Conservation (phyloP, 2,329 filamentous ascomycete genomes). For the Nothomitra cinnamomea region DNA sequence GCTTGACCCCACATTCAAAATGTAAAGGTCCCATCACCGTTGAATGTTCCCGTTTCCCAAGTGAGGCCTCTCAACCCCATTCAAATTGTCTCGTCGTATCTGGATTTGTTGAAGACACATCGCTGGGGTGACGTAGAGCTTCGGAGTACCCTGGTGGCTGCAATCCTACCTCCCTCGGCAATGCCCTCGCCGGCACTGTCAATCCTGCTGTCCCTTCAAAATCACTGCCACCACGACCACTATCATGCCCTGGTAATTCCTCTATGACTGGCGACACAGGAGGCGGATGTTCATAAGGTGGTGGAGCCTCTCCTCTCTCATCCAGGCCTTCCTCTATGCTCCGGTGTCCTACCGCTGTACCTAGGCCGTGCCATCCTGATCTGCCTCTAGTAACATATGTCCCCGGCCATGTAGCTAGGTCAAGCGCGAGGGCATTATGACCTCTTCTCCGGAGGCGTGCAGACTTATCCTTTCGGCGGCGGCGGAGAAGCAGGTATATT, state of each 20-base stretch:
- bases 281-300: slow-evolving; percentile 4
- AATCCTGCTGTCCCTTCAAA: neutral
- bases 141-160: too few species aligned
- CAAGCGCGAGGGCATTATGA: slow-evolving; percentile 3
- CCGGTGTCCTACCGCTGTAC: neutral
- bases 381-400: neutral
- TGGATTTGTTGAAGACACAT: too few species aligned
- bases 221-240: neutral
- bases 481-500: slow-evolving; percentile 1
- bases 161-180: too few species aligned
- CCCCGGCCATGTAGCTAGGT: slow-evolving; percentile 2
- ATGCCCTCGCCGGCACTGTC: neutral
- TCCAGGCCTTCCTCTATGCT: slow-evolving; percentile 5
- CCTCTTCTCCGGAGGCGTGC: neutral
- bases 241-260: neutral
- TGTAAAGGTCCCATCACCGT: too few species aligned
- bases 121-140: too few species aligned
- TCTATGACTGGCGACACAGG: neutral
- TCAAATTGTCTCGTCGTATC: too few species aligned
- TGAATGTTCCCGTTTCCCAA: too few species aligned
- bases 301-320: slow-evolving; percentile 5
- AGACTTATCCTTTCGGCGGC: neutral
- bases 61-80: too few species aligned
- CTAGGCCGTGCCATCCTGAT: neutral
- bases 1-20: too few species aligned